Conservation (phyloP, 1,139 yeast species). For the Candida frijolesensis region DNA sequence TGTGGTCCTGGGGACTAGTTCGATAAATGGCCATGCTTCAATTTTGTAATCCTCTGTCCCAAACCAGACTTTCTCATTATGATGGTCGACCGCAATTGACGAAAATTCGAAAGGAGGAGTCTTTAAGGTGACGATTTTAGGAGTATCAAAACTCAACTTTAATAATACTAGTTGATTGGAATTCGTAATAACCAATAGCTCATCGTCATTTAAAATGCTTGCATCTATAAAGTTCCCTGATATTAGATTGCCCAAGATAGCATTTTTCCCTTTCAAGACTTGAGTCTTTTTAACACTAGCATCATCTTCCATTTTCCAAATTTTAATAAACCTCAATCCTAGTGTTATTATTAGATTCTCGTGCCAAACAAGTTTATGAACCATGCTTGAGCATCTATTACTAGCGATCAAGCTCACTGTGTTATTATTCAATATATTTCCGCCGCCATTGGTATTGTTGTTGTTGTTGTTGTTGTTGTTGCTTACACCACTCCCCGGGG, state of each 20-base stretch:
- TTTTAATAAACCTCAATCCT: slow-evolving; percentile 61
- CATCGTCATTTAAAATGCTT: slow-evolving; percentile 36
- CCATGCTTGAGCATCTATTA: slow-evolving; percentile 61
- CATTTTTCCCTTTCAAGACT: slow-evolving; percentile 59
- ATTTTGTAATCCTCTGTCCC: slow-evolving; percentile 17
- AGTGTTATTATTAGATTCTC: slow-evolving; percentile 49
- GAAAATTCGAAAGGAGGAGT: slow-evolving; percentile 19
- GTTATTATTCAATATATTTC: not conserved
- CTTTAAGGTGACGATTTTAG: slow-evolving; percentile 23
- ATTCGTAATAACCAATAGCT: slow-evolving; percentile 45
- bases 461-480: not conserved
- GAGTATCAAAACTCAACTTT: slow-evolving; percentile 26
- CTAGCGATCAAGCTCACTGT: slow-evolving; percentile 37
- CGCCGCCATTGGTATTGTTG: slow-evolving; percentile 8
- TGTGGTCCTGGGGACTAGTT: slow-evolving; percentile 15
- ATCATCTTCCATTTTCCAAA: slow-evolving; percentile 50
- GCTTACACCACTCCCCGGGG: not conserved
- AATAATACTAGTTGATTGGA: slow-evolving; percentile 41
- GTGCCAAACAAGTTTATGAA: slow-evolving; percentile 60
- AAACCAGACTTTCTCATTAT: slow-evolving; percentile 25
- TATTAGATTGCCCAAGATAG: slow-evolving; percentile 51
- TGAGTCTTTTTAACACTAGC: slow-evolving; percentile 17
- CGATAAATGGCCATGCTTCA: slow-evolving; percentile 13
- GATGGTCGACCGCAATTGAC: slow-evolving; percentile 26
- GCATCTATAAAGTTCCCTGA: slow-evolving; percentile 49